These are phyloP conservation scores for Clarireedia homoeocarpa DNA, from an alignment of 2,329 filamentous ascomycete species.

Conservation along the genomic window DNA sequence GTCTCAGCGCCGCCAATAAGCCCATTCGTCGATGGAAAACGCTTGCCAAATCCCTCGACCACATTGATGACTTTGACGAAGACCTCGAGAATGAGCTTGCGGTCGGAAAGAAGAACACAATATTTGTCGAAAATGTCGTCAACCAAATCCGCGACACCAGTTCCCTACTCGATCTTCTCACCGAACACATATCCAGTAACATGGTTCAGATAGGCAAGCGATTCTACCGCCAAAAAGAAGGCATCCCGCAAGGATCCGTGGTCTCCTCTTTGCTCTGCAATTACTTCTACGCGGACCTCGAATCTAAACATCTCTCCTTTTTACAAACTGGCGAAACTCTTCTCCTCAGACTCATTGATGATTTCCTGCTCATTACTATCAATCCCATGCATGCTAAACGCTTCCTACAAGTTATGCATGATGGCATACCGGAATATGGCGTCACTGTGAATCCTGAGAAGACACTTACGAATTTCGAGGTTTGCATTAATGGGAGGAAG, in stretches of 20 bases:
- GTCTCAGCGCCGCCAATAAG: constrained; percentile 12
- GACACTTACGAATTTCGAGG: constrained; percentile 76
- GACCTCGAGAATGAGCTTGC: constrained; percentile 21
- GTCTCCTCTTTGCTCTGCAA: constrained; percentile 84
- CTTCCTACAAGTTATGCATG: constrained; percentile 77
- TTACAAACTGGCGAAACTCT: constrained; percentile 51
- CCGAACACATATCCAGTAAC: constrained; percentile 76
- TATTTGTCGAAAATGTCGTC: constrained; percentile 67
- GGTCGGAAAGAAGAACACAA: constrained; percentile 46
- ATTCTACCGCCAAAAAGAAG: constrained; percentile 77
- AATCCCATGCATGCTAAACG: constrained; percentile 55
- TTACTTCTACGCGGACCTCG: constrained; percentile 90
- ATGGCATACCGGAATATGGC: constrained; percentile 71
- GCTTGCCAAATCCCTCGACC: constrained; percentile 22
- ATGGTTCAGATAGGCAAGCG: constrained; percentile 83
- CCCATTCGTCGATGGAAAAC: constrained; percentile 26
- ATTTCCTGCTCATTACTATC: constrained; percentile 83
- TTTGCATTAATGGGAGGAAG: constrained; percentile 43
- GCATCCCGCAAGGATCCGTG: constrained; percentile 90
- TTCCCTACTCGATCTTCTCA: constrained; percentile 60
- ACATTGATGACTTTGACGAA: constrained; percentile 26
- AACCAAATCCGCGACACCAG: constrained; percentile 48
- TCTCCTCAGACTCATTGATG: constrained; percentile 78
- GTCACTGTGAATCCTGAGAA: constrained; percentile 70
- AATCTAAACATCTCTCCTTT: constrained; percentile 62